Percentiles rank a stretch among this genome's conserved stretches.
These are phyloP conservation scores for Fusarium drepaniforme DNA, from an alignment of 2,329 filamentous ascomycete genomes.

Conservation along the genomic window DNA sequence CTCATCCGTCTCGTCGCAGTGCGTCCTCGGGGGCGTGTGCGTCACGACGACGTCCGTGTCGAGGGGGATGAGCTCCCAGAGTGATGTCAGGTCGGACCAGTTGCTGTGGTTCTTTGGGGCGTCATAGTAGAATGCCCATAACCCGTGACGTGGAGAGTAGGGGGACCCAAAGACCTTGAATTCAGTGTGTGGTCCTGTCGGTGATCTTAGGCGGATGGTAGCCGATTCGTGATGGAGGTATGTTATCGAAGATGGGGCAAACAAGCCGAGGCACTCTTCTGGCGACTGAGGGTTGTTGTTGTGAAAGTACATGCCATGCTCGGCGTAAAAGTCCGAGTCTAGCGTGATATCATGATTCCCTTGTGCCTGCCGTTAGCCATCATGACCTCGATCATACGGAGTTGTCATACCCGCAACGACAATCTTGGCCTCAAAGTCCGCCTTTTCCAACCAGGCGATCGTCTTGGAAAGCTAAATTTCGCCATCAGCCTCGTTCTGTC, in stretches of 20 bases:
- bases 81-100: slow-evolving; percentile 41
- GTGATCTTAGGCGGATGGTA: slow-evolving; percentile 65
- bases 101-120: slow-evolving; percentile 36
- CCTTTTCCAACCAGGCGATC: slow-evolving; percentile 74
- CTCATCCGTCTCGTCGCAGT: slow-evolving; percentile 65
- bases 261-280: slow-evolving; percentile 64
- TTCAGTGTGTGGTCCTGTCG: slow-evolving; percentile 66
- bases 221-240: slow-evolving; percentile 73
- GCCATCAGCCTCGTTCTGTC: slow-evolving; percentile 14
- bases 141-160: slow-evolving; percentile 66
- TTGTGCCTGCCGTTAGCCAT: slow-evolving; percentile 46
- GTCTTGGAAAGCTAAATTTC: slow-evolving; percentile 64
- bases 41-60: slow-evolving; percentile 76
- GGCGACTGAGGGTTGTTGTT: slow-evolving; percentile 67
- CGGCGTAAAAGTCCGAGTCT: slow-evolving; percentile 70
- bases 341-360: slow-evolving; percentile 83
- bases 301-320: slow-evolving; percentile 67
- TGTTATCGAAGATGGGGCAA: slow-evolving; percentile 68
- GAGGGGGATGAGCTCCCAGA: slow-evolving; percentile 73
- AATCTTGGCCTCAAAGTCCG: slow-evolving; percentile 77
- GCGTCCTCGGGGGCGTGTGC: slow-evolving; percentile 73
- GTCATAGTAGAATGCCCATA: slow-evolving; percentile 78
- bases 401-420: slow-evolving; percentile 71
- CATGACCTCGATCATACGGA: neutral
- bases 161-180: slow-evolving; percentile 81